phyloP scores from a whole-genome alignment of 129 eudicot species.

The Escallonia herrerae region DNA sequence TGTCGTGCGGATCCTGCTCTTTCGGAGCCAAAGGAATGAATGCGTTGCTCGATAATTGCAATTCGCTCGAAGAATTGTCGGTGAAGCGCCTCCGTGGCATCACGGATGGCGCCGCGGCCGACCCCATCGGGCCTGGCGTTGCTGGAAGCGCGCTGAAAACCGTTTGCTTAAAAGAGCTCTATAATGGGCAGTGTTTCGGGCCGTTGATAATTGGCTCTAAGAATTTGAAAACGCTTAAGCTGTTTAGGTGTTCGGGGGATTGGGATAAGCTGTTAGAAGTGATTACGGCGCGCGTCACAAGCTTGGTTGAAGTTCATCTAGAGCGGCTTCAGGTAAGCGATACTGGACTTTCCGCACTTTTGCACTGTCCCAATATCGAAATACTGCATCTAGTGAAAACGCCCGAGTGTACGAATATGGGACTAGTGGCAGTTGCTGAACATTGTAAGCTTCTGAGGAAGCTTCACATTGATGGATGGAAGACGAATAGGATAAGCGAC shows the following conservation, averaged over 20 bases:
- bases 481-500: conserved; percentile 65
- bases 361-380: conserved; percentile 41
- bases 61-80: conserved; percentile 48
- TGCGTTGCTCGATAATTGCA: conserved; percentile 48
- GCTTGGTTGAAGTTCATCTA: conserved; percentile 53
- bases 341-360: conserved; percentile 38
- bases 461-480: conserved; percentile 80
- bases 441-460: conserved; percentile 62
- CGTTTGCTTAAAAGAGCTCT: conserved; percentile 57
- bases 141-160: conserved; percentile 33
- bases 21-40: conserved; percentile 70
- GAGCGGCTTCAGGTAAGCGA: conserved; percentile 73
- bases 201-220: conserved; percentile 45
- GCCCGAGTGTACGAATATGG: conserved; percentile 63
- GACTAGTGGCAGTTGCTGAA: conserved; percentile 49
- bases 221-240: conserved; percentile 42
- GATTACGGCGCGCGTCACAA: conserved; percentile 31
- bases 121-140: conserved; percentile 52
- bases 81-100: conserved; percentile 55
- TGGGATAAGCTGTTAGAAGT: conserved; percentile 59
- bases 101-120: conserved; percentile 39
- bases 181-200: conserved; percentile 60
- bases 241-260: conserved; percentile 56
- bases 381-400: conserved; percentile 61
- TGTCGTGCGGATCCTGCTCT: conserved; percentile 59